phyloP scores from a whole-genome alignment of 768 basidiomycete species.

The Bullera alba region DNA sequence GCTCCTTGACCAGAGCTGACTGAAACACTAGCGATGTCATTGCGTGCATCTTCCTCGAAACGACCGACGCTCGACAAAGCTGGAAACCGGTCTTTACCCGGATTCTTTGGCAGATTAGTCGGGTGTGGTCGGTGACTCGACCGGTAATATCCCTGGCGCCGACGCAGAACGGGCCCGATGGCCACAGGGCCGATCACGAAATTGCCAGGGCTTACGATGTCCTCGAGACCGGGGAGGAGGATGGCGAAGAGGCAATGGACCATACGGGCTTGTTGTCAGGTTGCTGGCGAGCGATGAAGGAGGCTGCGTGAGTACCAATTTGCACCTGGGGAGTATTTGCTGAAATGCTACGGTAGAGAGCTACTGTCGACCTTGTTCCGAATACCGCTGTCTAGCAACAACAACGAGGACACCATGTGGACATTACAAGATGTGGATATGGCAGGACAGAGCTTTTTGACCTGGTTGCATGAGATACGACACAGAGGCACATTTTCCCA shows the following conservation, averaged over 20 bases:
- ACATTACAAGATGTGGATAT: slow-evolving; percentile 11
- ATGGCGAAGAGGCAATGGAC: slow-evolving; percentile 20
- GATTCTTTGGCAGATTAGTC: slow-evolving; percentile 7
- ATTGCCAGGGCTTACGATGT: slow-evolving; percentile 40
- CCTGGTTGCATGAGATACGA: slow-evolving; percentile 42
- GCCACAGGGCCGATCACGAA: slow-evolving; percentile 33
- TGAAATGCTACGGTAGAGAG: slow-evolving; percentile 11
- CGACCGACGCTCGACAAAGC: background rate
- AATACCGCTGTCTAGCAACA: slow-evolving; percentile 13
- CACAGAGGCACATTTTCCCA: slow-evolving; percentile 45
- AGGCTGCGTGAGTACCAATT: slow-evolving; percentile 32
- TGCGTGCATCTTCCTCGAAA: slow-evolving; percentile 9
- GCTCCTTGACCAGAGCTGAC: too few relatives aligned
- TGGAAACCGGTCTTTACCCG: slow-evolving; percentile 19
- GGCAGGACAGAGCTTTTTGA: slow-evolving; percentile 30
- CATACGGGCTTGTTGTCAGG: slow-evolving; percentile 36
- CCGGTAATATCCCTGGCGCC: slow-evolving; percentile 27
- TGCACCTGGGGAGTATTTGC: background rate
- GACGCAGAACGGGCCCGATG: background rate
- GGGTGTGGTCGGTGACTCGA: slow-evolving; percentile 33
- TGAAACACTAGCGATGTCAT: slow-evolving; percentile 27
- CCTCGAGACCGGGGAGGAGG: slow-evolving; percentile 21
- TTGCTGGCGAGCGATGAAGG: slow-evolving; percentile 44
- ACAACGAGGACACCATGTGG: slow-evolving; percentile 18
- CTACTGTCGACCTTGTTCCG: slow-evolving; percentile 22